These are phyloP conservation scores for Sanghuangporus baumii DNA, from an alignment of 1,284 basidiomycete genomes.

Conservation along the genomic window DNA sequence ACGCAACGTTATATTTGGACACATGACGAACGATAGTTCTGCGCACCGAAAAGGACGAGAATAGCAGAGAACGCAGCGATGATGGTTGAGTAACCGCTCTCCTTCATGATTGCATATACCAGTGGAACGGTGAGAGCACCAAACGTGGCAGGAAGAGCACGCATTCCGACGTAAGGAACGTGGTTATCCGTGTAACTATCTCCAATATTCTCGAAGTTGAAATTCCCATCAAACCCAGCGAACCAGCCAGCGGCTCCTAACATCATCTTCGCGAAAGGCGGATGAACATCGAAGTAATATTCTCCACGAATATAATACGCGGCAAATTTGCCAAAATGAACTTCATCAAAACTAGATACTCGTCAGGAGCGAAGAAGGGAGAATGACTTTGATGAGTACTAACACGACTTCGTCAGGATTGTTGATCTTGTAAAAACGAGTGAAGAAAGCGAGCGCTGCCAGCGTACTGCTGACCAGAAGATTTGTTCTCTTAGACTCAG, in stretches of 20 bases:
- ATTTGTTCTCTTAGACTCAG: slow-evolving; percentile 19
- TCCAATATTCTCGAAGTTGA: slow-evolving; percentile 93
- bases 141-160: slow-evolving; percentile 86
- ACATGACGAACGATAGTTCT: not conserved
- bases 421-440: slow-evolving; percentile 92
- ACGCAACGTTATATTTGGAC: not conserved
- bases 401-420: slow-evolving; percentile 94
- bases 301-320: slow-evolving; percentile 85
- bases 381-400: slow-evolving; percentile 30
- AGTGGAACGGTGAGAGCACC: slow-evolving; percentile 87
- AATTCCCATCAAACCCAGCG: slow-evolving; percentile 92
- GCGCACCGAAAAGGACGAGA: slow-evolving; percentile 82
- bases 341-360: slow-evolving; percentile 81
- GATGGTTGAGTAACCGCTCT: slow-evolving; percentile 89
- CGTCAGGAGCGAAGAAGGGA: not conserved
- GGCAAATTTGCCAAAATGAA: slow-evolving; percentile 95
- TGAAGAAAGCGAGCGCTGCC: slow-evolving; percentile 69
- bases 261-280: slow-evolving; percentile 90
- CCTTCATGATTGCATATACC: slow-evolving; percentile 96
- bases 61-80: slow-evolving; percentile 85
- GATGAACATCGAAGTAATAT: slow-evolving; percentile 99
- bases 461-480: slow-evolving; percentile 47
- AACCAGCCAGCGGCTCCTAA: slow-evolving; percentile 94
- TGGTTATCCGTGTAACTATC: slow-evolving; percentile 84
- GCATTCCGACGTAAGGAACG: slow-evolving; percentile 93